phyloP scores from a whole-genome alignment of 192 early-diverging fungal genomes.

The Rhizoclosmatium sp. region DNA sequence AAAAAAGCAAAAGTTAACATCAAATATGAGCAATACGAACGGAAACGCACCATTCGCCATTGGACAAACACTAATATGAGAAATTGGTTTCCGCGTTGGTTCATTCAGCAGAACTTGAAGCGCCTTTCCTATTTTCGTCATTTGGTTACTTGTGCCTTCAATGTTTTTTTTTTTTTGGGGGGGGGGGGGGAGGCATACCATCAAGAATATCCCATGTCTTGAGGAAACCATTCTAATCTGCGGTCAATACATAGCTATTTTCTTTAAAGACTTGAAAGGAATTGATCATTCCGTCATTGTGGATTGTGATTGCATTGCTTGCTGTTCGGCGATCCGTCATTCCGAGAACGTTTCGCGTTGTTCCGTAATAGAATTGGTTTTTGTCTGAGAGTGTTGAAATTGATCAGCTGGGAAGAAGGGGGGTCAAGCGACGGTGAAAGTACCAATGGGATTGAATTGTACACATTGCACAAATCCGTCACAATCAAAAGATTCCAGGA shows the following conservation, averaged over 20 bases:
- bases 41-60: constrained; percentile 37
- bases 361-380: constrained; percentile 78
- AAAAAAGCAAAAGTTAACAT: neutral
- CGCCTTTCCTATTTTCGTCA: constrained; percentile 52
- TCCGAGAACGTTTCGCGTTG: constrained; percentile 74
- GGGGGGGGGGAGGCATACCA: constrained; percentile 48
- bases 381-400: constrained; percentile 58
- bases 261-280: constrained; percentile 79
- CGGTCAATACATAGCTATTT: constrained; percentile 76
- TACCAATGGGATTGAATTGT: constrained; percentile 75
- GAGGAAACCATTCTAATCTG: constrained; percentile 84
- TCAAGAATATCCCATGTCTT: constrained; percentile 94
- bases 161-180: too few species aligned
- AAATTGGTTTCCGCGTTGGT: constrained; percentile 76
- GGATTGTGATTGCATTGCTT: constrained; percentile 45
- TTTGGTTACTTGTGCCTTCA: too few species aligned
- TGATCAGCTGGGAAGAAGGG: neutral
- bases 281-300: constrained; percentile 85
- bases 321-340: constrained; percentile 70
- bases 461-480: constrained; percentile 92
- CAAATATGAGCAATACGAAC: neutral
- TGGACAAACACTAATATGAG: constrained; percentile 71
- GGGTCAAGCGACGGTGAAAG: neutral
- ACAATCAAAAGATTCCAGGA: constrained; percentile 66
- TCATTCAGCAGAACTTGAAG: constrained; percentile 71